Evolutionary conservation across 768 basidiomycete genomes (phyloP).

Genomic region (Psilocybe azurescens): DNA sequence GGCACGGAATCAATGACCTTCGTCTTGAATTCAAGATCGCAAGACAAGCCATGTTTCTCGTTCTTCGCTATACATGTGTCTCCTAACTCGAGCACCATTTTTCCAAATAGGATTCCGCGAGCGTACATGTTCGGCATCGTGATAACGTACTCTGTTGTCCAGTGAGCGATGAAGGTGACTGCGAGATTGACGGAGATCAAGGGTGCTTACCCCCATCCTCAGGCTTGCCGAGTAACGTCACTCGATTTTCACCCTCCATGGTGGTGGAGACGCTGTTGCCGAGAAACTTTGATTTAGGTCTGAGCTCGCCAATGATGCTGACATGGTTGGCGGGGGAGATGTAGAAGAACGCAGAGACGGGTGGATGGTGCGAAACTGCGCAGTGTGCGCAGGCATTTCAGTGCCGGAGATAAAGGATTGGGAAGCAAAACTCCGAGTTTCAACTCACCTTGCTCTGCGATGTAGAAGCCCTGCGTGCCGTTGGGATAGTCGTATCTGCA

Average conservation of each 20-base stretch:
- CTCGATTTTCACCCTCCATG: slow-evolving; percentile 96
- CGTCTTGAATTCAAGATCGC: slow-evolving; percentile 96
- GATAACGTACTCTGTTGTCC: slow-evolving; percentile 72
- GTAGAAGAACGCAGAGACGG: slow-evolving; percentile 95
- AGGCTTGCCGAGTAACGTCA: slow-evolving; percentile 80
- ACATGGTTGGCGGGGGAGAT: slow-evolving; percentile 90
- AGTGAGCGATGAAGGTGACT: slow-evolving; percentile 11
- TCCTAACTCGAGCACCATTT: slow-evolving; percentile 96
- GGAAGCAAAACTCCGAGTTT: not conserved
- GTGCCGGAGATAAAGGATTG: slow-evolving; percentile 5
- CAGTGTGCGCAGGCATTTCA: not conserved
- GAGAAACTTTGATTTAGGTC: slow-evolving; percentile 95
- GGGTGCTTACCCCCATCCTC: slow-evolving; percentile 80
- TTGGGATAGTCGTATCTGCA: slow-evolving; percentile 93
- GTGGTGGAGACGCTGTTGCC: slow-evolving; percentile 96
- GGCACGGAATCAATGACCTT: slow-evolving; percentile 57
- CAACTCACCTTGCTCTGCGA: slow-evolving; percentile 87
- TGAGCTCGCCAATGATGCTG: slow-evolving; percentile 88
- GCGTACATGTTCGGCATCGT: slow-evolving; percentile 99
- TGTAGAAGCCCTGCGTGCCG: slow-evolving; percentile 91
- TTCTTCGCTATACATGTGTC: slow-evolving; percentile 88
- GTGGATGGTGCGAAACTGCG: slow-evolving; percentile 94
- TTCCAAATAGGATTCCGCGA: slow-evolving; percentile 84
- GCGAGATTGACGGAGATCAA: slow-evolving; percentile 15
- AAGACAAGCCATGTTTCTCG: slow-evolving; percentile 71